Evolutionary conservation across 2,329 filamentous ascomycete species (phyloP).

Genomic region (Aspergillus sp.): DNA sequence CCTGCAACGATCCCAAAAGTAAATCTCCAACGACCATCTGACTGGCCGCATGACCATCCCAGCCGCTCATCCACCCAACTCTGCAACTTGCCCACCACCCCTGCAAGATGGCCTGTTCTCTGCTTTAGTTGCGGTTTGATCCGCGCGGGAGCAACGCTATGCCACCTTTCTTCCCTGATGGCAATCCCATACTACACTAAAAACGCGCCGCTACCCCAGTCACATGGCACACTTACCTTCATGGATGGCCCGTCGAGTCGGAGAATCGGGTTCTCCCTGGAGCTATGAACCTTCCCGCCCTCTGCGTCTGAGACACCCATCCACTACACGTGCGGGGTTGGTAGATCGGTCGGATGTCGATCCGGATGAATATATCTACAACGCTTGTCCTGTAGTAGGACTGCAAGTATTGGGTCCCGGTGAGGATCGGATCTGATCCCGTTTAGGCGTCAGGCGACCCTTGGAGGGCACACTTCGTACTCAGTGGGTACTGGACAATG

Average conservation of each 20-base stretch:
- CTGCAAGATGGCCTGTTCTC: background rate
- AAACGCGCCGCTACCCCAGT: too few relatives aligned
- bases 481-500: too few relatives aligned
- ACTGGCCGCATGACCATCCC: background rate
- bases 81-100: background rate
- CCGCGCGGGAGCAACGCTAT: background rate
- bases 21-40: background rate
- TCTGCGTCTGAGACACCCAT: background rate
- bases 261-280: background rate
- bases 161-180: too few relatives aligned
- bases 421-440: too few relatives aligned
- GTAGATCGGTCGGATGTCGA: background rate
- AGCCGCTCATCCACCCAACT: background rate
- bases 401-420: too few relatives aligned
- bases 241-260: background rate
- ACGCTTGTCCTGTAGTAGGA: background rate
- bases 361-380: too few relatives aligned
- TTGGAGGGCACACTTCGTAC: too few relatives aligned
- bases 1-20: too few relatives aligned
- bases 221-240: background rate
- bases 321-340: background rate
- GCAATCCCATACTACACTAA: background rate
- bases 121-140: conserved; percentile 6
- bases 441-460: too few relatives aligned
- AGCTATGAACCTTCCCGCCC: background rate